phyloP scores from a whole-genome alignment of 257 asterid genomes.

The Datura wrightii region DNA sequence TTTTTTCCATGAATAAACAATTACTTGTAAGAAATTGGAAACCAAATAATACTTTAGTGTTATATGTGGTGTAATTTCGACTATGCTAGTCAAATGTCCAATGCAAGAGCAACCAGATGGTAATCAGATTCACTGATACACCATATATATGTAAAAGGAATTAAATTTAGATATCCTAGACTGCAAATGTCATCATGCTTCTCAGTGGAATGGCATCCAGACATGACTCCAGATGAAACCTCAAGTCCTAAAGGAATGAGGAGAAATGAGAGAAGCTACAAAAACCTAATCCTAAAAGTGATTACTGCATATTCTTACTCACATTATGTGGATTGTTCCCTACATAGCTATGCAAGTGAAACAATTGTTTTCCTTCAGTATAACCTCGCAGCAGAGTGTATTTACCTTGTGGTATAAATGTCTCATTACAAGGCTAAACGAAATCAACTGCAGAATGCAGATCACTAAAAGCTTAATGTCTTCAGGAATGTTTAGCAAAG shows the following conservation, averaged over 20 bases:
- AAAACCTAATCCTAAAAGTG: neutral
- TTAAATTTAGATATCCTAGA: neutral
- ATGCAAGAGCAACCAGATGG: slow-evolving; percentile 28
- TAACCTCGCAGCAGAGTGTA: neutral
- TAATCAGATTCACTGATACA: neutral
- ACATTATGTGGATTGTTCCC: neutral
- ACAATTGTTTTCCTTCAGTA: neutral
- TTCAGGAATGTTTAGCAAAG: slow-evolving; percentile 1
- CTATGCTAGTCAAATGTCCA: slow-evolving; percentile 2
- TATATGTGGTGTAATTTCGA: slow-evolving; percentile 3
- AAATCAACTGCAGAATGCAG: neutral
- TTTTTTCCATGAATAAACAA: neutral
- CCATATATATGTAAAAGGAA: neutral
- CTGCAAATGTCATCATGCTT: slow-evolving; percentile 10
- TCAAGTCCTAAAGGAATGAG: neutral
- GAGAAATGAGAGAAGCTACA: neutral
- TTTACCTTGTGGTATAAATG: slow-evolving; percentile 7
- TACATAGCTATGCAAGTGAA: neutral
- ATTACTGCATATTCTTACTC: neutral
- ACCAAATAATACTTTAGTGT: neutral
- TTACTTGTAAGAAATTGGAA: neutral
- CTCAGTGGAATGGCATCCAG: slow-evolving; percentile 15
- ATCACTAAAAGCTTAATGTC: neutral
- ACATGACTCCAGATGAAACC: neutral
- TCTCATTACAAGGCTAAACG: neutral